Evolutionary conservation across 495 filamentous ascomycete genomes (phyloP).

Genomic region (Xanthoparmelia taractica): DNA sequence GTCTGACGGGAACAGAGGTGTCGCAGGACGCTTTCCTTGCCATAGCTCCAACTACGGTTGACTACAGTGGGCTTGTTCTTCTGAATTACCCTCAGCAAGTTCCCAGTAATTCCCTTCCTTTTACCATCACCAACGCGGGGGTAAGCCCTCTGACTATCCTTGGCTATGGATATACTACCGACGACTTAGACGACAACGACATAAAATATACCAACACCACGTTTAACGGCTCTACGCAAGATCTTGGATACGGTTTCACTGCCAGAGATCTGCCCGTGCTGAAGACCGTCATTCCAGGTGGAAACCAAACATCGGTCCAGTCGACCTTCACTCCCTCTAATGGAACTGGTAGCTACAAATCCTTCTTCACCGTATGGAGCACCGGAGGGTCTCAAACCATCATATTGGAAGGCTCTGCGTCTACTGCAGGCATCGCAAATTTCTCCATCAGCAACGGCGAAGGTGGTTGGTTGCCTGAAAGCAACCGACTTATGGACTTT

Average conservation of each 20-base stretch:
- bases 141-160: constrained; percentile 13
- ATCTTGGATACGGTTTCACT: neutral
- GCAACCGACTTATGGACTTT: constrained; percentile 28
- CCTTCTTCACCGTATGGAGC: neutral
- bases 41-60: constrained; percentile 9
- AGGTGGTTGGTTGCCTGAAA: constrained; percentile 26
- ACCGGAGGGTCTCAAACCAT: neutral
- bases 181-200: constrained; percentile 11
- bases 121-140: constrained; percentile 7
- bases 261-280: neutral
- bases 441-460: constrained; percentile 25
- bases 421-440: constrained; percentile 24
- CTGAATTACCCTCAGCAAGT: neutral
- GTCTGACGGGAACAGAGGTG: constrained; percentile 21
- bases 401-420: constrained; percentile 23
- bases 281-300: neutral
- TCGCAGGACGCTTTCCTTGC: constrained; percentile 15
- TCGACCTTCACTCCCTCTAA: neutral
- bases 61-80: neutral
- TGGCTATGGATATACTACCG: constrained; percentile 24
- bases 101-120: neutral
- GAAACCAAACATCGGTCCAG: neutral
- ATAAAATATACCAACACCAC: neutral
- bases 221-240: neutral
- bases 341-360: neutral